Evolutionary conservation across 805 yeast species (phyloP).

Genomic region (Ogataea saltuana): DNA sequence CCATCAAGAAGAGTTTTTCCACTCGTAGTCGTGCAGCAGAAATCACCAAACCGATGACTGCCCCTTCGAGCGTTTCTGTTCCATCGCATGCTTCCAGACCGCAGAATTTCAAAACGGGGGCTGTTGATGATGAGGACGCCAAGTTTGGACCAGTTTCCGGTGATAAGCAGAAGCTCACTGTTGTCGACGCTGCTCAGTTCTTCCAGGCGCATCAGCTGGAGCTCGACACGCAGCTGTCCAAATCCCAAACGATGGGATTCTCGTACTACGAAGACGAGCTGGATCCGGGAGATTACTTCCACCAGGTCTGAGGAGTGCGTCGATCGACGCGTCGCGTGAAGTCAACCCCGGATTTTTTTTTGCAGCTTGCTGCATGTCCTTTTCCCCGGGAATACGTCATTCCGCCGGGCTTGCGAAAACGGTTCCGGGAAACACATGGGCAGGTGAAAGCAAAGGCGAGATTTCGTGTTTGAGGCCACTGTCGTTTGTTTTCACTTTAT

Average conservation of each 20-base stretch:
- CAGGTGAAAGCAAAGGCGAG: neutral
- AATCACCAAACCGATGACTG: conserved; percentile 3
- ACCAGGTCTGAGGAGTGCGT: neutral
- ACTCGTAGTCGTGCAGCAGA: neutral
- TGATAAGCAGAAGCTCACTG: neutral
- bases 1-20: neutral
- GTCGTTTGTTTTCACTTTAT: too few relatives aligned
- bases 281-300: neutral
- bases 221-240: neutral
- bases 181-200: neutral
- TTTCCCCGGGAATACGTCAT: neutral
- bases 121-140: too few relatives aligned
- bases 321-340: neutral
- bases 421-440: neutral
- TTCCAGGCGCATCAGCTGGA: neutral
- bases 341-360: conserved; percentile 4
- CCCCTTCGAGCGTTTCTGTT: neutral
- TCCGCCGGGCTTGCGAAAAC: neutral
- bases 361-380: neutral
- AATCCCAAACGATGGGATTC: conserved; percentile 10
- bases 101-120: too few relatives aligned
- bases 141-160: too few relatives aligned
- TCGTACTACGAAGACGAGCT: conserved; percentile 10
- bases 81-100: too few relatives aligned
- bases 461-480: too few relatives aligned